Percentiles rank a stretch among this genome's conserved stretches.
Conservation (phyloP, 352 stramenopile species). For the Pythium insidiosum region DNA sequence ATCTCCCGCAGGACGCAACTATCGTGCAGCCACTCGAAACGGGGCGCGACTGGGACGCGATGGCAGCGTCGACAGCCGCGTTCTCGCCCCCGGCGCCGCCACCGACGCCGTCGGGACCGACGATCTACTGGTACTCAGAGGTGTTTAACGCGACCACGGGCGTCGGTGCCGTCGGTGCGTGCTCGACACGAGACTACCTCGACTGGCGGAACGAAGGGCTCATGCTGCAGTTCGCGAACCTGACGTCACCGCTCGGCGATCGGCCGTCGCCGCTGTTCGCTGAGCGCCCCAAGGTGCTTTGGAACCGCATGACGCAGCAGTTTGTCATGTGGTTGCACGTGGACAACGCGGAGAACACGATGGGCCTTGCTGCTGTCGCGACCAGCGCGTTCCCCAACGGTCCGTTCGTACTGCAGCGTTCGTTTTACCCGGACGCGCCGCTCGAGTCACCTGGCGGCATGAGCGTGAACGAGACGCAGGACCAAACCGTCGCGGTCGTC, state of each 20-base stretch:
- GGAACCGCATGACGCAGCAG: slow-evolving; percentile 71
- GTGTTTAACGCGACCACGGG: slow-evolving; percentile 25
- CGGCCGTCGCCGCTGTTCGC: slow-evolving; percentile 29
- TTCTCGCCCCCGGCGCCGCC: slow-evolving; percentile 2
- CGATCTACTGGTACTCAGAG: slow-evolving; percentile 76
- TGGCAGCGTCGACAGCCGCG: slow-evolving; percentile 6
- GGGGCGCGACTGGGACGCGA: slow-evolving; percentile 25
- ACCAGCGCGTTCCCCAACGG: slow-evolving; percentile 86
- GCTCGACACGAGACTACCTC: slow-evolving; percentile 88
- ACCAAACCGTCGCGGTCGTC: slow-evolving; percentile 84
- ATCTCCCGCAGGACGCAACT: slow-evolving; percentile 37
- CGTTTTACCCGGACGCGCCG: slow-evolving; percentile 91
- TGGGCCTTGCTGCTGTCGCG: slow-evolving; percentile 89
- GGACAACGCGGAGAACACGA: slow-evolving; percentile 78
- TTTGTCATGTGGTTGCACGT: slow-evolving; percentile 98
- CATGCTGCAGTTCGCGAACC: slow-evolving; percentile 91
- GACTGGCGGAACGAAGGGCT: slow-evolving; percentile 94
- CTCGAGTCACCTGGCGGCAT: slow-evolving; percentile 61
- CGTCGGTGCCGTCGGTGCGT: slow-evolving; percentile 85
- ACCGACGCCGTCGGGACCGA: neutral
- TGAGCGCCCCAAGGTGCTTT: slow-evolving; percentile 90
- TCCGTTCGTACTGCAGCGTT: slow-evolving; percentile 87
- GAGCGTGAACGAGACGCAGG: slow-evolving; percentile 90
- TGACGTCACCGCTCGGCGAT: slow-evolving; percentile 86
- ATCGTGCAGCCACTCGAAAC: slow-evolving; percentile 56